A percentile compares a stretch with the other conserved stretches of the same genome.
These are phyloP conservation scores for Parsonsia alboflavescens DNA, from an alignment of 257 asterid species.

Conservation along the genomic window DNA sequence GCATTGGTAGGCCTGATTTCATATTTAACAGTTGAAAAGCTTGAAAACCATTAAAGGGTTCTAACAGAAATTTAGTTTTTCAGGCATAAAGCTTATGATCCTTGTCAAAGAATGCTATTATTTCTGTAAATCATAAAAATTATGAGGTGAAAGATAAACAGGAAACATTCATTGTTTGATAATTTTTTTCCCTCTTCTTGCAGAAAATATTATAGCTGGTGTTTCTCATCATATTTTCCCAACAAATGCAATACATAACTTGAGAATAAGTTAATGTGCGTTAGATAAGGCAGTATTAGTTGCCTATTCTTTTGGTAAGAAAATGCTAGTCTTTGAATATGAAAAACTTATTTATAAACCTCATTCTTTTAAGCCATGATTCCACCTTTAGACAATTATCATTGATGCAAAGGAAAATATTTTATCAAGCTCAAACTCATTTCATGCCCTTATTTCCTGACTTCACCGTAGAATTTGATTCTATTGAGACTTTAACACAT, in stretches of 20 bases:
- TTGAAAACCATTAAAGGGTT: no score
- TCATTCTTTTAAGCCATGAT: neutral
- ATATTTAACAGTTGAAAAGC: no score
- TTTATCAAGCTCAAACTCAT: no score
- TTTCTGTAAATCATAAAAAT: neutral
- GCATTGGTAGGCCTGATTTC: no score
- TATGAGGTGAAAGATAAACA: neutral
- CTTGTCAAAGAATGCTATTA: neutral
- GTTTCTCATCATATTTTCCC: conserved; percentile 6
- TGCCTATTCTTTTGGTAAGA: conserved; percentile 68
- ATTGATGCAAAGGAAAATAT: no score
- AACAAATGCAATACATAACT: neutral
- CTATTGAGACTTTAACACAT: no score
- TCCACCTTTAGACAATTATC: neutral
- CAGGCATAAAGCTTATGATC: conserved; percentile 1
- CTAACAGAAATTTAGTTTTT: no score
- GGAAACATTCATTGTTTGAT: neutral
- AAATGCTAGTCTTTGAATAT: neutral
- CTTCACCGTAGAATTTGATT: no score
- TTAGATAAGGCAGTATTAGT: conserved; percentile 34
- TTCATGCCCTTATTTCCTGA: no score
- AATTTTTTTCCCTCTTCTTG: conserved; percentile 4
- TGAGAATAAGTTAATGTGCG: conserved; percentile 38
- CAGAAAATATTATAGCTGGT: conserved; percentile 22
- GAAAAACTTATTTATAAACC: neutral